These are phyloP conservation scores for Venturia carpophila DNA, from an alignment of 2,329 filamentous ascomycete genomes.

Conservation along the genomic window DNA sequence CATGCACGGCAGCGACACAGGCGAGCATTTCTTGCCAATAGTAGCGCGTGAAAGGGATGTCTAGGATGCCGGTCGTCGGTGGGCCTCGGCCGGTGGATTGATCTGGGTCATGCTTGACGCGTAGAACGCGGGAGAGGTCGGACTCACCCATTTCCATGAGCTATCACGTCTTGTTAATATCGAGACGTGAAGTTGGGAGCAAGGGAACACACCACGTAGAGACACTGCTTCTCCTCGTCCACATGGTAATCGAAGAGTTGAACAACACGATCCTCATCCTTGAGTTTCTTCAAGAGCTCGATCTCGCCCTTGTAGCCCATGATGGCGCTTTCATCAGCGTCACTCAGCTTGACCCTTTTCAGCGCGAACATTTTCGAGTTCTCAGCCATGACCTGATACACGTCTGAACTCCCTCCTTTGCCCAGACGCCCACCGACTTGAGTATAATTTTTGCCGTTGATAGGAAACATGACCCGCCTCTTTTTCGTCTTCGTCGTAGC, in stretches of 20 bases:
- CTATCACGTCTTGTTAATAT: slow-evolving; percentile 35
- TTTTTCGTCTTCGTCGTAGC: slow-evolving; percentile 64
- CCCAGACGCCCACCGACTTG: slow-evolving; percentile 76
- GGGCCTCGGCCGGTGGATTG: slow-evolving; percentile 16
- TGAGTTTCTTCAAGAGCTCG: slow-evolving; percentile 73
- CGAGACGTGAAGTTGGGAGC: background rate
- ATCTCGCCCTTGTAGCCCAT: slow-evolving; percentile 93
- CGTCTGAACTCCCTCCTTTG: slow-evolving; percentile 84
- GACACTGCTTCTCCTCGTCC: slow-evolving; percentile 81
- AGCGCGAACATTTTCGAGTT: slow-evolving; percentile 93
- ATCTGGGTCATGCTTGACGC: slow-evolving; percentile 45
- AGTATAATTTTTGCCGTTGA: slow-evolving; percentile 88
- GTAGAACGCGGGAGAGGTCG: slow-evolving; percentile 80
- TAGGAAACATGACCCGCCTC: slow-evolving; percentile 75
- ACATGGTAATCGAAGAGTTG: slow-evolving; percentile 87
- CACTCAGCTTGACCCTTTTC: slow-evolving; percentile 85
- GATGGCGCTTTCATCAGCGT: slow-evolving; percentile 76
- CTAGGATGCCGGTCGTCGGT: slow-evolving; percentile 54
- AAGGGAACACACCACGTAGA: slow-evolving; percentile 61
- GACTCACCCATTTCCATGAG: slow-evolving; percentile 97
- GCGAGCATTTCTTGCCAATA: slow-evolving; percentile 99
- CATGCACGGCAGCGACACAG: slow-evolving; percentile 82
- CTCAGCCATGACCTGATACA: slow-evolving; percentile 94
- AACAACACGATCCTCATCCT: slow-evolving; percentile 82
- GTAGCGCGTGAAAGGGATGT: slow-evolving; percentile 86